Percentiles rank a stretch among this genome's conserved stretches.
Evolutionary conservation across 192 early-diverging fungal genomes (phyloP).

Genomic region (Backusella circina): DNA sequence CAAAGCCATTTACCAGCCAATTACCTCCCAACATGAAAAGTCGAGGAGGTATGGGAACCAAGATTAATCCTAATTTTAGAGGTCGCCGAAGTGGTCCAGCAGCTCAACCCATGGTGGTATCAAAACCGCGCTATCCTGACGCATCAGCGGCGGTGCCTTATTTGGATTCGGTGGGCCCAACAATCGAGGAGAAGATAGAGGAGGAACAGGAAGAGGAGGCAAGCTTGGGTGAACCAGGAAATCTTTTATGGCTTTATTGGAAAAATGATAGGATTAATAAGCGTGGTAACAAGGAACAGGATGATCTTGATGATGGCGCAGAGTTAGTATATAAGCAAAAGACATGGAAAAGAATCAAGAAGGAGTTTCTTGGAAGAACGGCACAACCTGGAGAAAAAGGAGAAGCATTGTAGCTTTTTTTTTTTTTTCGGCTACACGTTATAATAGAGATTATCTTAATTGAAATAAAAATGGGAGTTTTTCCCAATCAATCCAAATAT

Average conservation of each 20-base stretch:
- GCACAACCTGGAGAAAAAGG: slow-evolving; percentile 16
- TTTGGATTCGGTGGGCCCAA: slow-evolving; percentile 2
- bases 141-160: slow-evolving; percentile 4
- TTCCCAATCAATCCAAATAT: no score
- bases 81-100: neutral
- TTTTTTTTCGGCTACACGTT: no score
- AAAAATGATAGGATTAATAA: slow-evolving; percentile 9
- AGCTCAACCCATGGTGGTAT: neutral
- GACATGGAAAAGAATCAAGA: slow-evolving; percentile 11
- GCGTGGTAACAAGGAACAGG: slow-evolving; percentile 1
- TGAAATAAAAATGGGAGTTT: no score
- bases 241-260: slow-evolving; percentile 21
- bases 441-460: no score
- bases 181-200: neutral
- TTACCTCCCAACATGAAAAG: neutral
- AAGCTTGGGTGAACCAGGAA: neutral
- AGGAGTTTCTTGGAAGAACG: slow-evolving; percentile 22
- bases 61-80: neutral
- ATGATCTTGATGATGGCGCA: slow-evolving; percentile 6
- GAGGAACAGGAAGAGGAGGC: slow-evolving; percentile 9
- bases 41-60: neutral
- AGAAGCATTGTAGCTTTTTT: slow-evolving; percentile 4
- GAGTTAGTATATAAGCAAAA: slow-evolving; percentile 13
- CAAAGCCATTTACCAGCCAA: neutral
- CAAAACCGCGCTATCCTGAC: slow-evolving; percentile 8